Conservation (phyloP, 2,329 filamentous ascomycete species). For the Coniochaeta hoffmannii region DNA sequence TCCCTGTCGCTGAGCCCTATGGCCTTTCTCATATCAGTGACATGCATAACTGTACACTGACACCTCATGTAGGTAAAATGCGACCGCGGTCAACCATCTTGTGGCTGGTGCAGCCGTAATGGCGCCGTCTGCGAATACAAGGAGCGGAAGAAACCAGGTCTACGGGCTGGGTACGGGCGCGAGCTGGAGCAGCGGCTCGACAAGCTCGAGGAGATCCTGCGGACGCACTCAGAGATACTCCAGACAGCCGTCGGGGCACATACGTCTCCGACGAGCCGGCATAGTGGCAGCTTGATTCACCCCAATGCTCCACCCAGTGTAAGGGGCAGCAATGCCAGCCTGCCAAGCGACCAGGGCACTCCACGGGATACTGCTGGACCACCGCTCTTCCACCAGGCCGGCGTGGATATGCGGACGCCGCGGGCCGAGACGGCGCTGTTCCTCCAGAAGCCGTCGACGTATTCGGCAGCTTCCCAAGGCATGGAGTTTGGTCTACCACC, state of each 20-base stretch:
- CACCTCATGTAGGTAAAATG: slow-evolving; percentile 53
- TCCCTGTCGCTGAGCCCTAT: neutral
- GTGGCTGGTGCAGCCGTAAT: slow-evolving; percentile 61
- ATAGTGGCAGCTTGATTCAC: slow-evolving; percentile 14
- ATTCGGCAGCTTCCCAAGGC: slow-evolving; percentile 36
- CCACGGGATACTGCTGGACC: slow-evolving; percentile 35
- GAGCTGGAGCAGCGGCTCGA: slow-evolving; percentile 68
- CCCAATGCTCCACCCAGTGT: slow-evolving; percentile 30
- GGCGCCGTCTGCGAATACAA: slow-evolving; percentile 59
- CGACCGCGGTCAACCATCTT: slow-evolving; percentile 67
- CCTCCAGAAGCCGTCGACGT: slow-evolving; percentile 49
- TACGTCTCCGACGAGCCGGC: slow-evolving; percentile 22
- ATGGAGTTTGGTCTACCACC: slow-evolving; percentile 43
- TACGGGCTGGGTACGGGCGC: slow-evolving; percentile 61
- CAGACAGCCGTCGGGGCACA: slow-evolving; percentile 42
- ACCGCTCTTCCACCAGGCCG: slow-evolving; percentile 38
- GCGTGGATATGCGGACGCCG: slow-evolving; percentile 39
- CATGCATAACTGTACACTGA: slow-evolving; percentile 5
- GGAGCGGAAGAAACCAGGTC: slow-evolving; percentile 59
- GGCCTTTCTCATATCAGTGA: neutral
- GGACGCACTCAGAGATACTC: slow-evolving; percentile 59
- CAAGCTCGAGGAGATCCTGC: slow-evolving; percentile 58
- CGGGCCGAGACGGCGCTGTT: slow-evolving; percentile 55
- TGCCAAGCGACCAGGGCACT: slow-evolving; percentile 49
- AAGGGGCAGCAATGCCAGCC: slow-evolving; percentile 41